These are phyloP conservation scores for Pochonia chlamydosporia DNA, from an alignment of 2,329 filamentous ascomycete species.

Conservation along the genomic window DNA sequence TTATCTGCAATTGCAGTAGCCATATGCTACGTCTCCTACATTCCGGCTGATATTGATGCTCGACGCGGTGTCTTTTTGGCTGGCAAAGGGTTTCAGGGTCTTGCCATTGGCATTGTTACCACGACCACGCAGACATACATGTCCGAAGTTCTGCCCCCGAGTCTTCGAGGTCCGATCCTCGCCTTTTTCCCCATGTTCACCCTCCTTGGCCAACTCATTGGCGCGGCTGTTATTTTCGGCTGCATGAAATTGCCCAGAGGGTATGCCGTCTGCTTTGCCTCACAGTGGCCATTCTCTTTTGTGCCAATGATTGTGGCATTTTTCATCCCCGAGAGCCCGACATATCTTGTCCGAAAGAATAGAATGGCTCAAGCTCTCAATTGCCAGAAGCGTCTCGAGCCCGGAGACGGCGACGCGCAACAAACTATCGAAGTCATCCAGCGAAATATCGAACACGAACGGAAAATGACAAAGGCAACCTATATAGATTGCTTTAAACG, in stretches of 20 bases:
- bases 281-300: conserved; percentile 38
- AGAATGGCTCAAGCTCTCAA: conserved; percentile 32
- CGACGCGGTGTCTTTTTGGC: conserved; percentile 35
- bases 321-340: conserved; percentile 44
- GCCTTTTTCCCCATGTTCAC: conserved; percentile 44
- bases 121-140: conserved; percentile 40
- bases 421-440: conserved; percentile 37
- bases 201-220: conserved; percentile 41
- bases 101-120: conserved; percentile 38
- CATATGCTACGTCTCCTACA: conserved; percentile 19
- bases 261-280: conserved; percentile 35
- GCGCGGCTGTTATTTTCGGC: conserved; percentile 35
- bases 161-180: conserved; percentile 39
- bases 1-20: conserved; percentile 31
- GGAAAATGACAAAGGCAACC: conserved; percentile 21
- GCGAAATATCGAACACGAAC: conserved; percentile 39
- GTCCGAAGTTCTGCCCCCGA: conserved; percentile 42
- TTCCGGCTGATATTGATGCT: conserved; percentile 13
- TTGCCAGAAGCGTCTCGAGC: conserved; percentile 44
- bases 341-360: conserved; percentile 39
- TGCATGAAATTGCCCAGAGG: conserved; percentile 22
- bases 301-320: conserved; percentile 35
- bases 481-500: conserved; percentile 39
- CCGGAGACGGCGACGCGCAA: conserved; percentile 29
- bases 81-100: conserved; percentile 39